Percentiles rank a stretch among this genome's conserved stretches.
phyloP scores from a whole-genome alignment of 768 basidiomycete species.

The Panaeolus cyanescens region DNA sequence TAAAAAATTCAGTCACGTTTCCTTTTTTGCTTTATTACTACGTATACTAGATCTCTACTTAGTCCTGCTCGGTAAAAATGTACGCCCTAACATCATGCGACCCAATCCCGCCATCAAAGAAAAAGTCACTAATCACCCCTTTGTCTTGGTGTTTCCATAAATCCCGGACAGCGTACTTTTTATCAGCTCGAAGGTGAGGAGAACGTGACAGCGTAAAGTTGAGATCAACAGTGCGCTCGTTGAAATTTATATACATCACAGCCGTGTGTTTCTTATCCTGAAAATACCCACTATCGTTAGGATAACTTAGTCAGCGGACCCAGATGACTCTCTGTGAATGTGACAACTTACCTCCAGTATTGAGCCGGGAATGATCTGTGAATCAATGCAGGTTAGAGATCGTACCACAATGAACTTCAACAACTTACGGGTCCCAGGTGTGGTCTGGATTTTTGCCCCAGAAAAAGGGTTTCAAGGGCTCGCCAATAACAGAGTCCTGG shows the following conservation, averaged over 20 bases:
- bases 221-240: slow-evolving; percentile 23
- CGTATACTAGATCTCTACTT: background rate
- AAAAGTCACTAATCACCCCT: slow-evolving; percentile 22
- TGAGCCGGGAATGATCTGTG: slow-evolving; percentile 49
- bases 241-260: slow-evolving; percentile 32
- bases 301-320: background rate
- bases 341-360: slow-evolving; percentile 45
- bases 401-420: background rate
- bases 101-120: slow-evolving; percentile 26
- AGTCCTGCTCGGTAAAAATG: slow-evolving; percentile 26
- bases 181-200: slow-evolving; percentile 24
- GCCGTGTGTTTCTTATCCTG: slow-evolving; percentile 28
- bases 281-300: slow-evolving; percentile 18
- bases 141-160: slow-evolving; percentile 30
- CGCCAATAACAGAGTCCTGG: slow-evolving; percentile 51
- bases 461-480: slow-evolving; percentile 53
- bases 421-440: slow-evolving; percentile 25
- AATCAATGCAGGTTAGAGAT: background rate
- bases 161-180: slow-evolving; percentile 27
- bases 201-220: slow-evolving; percentile 30
- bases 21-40: too few relatives aligned
- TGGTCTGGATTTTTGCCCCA: slow-evolving; percentile 56
- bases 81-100: slow-evolving; percentile 29
- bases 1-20: slow-evolving; percentile 10
- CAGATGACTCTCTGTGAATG: background rate